Conservation (phyloP, 306 rosid species). For the Vicia sativa region DNA sequence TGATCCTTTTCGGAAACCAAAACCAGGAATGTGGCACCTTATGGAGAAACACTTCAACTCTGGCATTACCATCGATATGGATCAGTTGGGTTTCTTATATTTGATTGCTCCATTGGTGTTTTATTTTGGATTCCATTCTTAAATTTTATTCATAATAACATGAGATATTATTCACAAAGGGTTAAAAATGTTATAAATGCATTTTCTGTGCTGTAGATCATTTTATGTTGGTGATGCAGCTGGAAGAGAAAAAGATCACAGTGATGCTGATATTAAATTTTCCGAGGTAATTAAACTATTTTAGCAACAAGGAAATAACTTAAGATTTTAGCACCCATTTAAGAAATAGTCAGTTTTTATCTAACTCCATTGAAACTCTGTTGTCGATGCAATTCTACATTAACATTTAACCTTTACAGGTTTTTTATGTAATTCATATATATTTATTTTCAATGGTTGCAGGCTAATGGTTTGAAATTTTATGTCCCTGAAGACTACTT, state of each 20-base stretch:
- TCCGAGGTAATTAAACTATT: constrained; percentile 65
- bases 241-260: constrained; percentile 79
- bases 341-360: neutral
- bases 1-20: constrained; percentile 85
- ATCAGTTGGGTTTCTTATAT: constrained; percentile 63
- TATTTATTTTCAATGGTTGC: constrained; percentile 43
- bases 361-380: too few relatives aligned
- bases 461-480: constrained; percentile 80
- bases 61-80: constrained; percentile 71
- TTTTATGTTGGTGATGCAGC: constrained; percentile 98
- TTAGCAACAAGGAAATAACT: constrained; percentile 19
- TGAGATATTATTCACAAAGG: constrained; percentile 12
- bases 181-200: constrained; percentile 13
- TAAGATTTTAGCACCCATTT: constrained; percentile 22
- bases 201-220: constrained; percentile 58
- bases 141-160: constrained; percentile 21
- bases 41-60: constrained; percentile 86
- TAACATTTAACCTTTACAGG: constrained; percentile 5
- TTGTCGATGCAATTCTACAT: too few relatives aligned
- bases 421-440: constrained; percentile 19
- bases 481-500: constrained; percentile 77
- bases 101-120: constrained; percentile 20
- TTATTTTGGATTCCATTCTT: constrained; percentile 10
- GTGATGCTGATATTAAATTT: constrained; percentile 87
- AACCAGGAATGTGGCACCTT: constrained; percentile 89